Percentiles rank a stretch among this genome's conserved stretches.
phyloP scores from a whole-genome alignment of 306 rosid genomes.

The Phaseolus lunatus region DNA sequence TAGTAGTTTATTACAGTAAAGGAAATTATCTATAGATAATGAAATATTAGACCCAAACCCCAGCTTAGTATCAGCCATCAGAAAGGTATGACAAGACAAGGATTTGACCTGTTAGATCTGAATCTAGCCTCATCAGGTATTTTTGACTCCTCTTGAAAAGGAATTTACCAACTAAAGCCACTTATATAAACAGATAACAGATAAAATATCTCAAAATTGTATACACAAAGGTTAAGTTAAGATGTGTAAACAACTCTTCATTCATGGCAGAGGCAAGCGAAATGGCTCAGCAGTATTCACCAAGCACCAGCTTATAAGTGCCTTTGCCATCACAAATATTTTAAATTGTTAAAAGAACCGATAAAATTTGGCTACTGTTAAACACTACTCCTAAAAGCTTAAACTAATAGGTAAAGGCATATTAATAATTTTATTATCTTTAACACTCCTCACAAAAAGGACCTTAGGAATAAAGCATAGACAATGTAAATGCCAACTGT shows the following conservation, averaged over 20 bases:
- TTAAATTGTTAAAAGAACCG: conserved; percentile 4
- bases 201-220: conserved; percentile 12
- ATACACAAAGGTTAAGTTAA: not conserved
- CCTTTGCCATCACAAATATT: not conserved
- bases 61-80: conserved; percentile 33
- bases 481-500: conserved; percentile 7
- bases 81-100: conserved; percentile 16
- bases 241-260: conserved; percentile 19
- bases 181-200: conserved; percentile 8
- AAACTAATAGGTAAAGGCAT: conserved; percentile 4
- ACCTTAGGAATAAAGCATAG: not conserved
- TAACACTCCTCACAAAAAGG: not conserved
- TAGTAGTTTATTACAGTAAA: conserved; percentile 7
- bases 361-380: conserved; percentile 12
- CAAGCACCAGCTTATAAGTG: not conserved
- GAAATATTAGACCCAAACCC: conserved; percentile 20
- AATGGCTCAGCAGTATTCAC: conserved; percentile 7
- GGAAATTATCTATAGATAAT: conserved; percentile 11
- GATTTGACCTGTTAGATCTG: not conserved
- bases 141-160: conserved; percentile 28
- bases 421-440: conserved; percentile 19
- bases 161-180: not conserved
- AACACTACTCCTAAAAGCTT: conserved; percentile 20
- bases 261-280: conserved; percentile 29
- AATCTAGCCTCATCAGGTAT: conserved; percentile 24